Evolutionary conservation across 192 early-diverging fungal genomes (phyloP).

Genomic region (Backusella morwellensis): DNA sequence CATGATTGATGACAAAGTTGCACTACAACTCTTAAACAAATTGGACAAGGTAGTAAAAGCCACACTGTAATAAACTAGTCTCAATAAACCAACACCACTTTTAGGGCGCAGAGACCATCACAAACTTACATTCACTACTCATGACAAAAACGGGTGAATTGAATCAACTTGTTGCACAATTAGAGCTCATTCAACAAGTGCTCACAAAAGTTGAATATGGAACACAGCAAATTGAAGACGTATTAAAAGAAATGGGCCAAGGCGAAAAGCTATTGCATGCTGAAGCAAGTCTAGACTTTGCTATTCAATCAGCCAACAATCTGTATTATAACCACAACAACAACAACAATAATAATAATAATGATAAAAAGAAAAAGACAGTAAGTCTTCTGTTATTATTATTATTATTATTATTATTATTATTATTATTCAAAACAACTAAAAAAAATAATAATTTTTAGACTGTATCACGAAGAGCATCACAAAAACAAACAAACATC

Average conservation of each 20-base stretch:
- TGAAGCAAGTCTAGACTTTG: conserved; percentile 31
- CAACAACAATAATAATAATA: not conserved
- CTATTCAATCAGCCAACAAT: conserved; percentile 26
- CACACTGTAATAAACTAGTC: not conserved
- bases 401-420: not conserved
- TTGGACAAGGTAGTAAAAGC: conserved; percentile 15
- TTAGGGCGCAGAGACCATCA: conserved; percentile 32
- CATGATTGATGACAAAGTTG: conserved; percentile 9
- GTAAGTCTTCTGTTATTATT: not conserved
- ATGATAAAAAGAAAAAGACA: not conserved
- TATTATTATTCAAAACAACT: not conserved
- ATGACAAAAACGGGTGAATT: conserved; percentile 28
- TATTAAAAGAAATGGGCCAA: conserved; percentile 13
- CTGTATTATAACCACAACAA: not conserved
- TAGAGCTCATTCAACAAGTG: conserved; percentile 30
- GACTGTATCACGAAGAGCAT: not conserved
- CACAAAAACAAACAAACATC: not conserved
- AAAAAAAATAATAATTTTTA: not conserved
- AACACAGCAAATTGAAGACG: conserved; percentile 26
- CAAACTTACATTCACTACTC: conserved; percentile 26
- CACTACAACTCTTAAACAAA: conserved; percentile 16
- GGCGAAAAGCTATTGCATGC: conserved; percentile 23
- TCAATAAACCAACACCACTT: not conserved
- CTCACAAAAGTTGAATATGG: conserved; percentile 25
- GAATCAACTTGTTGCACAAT: conserved; percentile 27